Evolutionary conservation across 73 alveolate genomes (phyloP), one percentile per base, ranked within the genome.

Genomic region (Loxodes magnus): DNA sequence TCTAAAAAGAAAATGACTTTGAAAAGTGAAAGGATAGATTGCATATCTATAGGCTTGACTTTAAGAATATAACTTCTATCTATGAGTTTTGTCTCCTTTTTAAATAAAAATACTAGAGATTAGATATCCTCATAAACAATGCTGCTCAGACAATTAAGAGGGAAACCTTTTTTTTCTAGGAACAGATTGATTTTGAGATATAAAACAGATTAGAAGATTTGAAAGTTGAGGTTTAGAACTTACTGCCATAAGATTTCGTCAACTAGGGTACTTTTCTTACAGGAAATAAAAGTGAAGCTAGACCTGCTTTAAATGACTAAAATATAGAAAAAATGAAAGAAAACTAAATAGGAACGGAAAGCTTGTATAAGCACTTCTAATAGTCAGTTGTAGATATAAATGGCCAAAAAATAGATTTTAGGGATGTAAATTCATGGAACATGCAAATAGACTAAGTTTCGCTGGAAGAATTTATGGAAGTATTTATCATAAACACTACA

Each of bases 71-170:
- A 4, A 58, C 78, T 3, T 35, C 72, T 0, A 35, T 71, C 3
- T 62, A 51, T 44, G 77, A 64, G 43, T 71, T 71, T 41, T 71
- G 85, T 29, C 73, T 52, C 23, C 64, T 28, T 36, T 12, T 71
- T 35, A 64, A 53, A 16, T 21, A 23, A 19, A 51, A 71, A 49
- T 64, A 37, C 51, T 30, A 43, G 2, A 36, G 70, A 33, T n/a
- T n/a, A n/a, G n/a, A 79, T 60, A 71, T 79, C 3, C 52, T 79
- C 28, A 79, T 79, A 22, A 79, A 79, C 56, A 79, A 79, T 35
- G 93, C 93, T 0, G 93, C 93, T 14, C 60, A 79, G 51, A 72
- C 88, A 4, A 51, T 79, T 5, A 66, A 74, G 12, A 71, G 79
- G 56, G n/a, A n/a, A n/a, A n/a, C n/a, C n/a, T 12, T 17, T 27